These are phyloP conservation scores for Aureobasidium sp. DNA, from an alignment of 2,329 filamentous ascomycete species.

Conservation along the genomic window DNA sequence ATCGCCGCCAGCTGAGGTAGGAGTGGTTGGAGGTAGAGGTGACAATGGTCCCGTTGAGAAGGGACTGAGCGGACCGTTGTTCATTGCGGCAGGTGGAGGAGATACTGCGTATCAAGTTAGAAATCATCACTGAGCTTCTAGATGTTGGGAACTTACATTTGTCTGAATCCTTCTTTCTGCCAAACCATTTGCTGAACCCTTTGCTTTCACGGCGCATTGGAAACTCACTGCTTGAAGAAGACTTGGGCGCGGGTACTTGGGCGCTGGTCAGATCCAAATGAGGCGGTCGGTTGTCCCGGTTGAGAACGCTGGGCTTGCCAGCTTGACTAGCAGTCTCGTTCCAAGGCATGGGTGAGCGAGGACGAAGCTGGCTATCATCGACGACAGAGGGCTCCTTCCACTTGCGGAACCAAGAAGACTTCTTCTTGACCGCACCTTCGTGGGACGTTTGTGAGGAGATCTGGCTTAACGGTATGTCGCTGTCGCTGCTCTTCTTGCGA, in stretches of 20 bases:
- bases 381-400: slow-evolving; percentile 15
- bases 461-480: slow-evolving; percentile 20
- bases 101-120: slow-evolving; percentile 13
- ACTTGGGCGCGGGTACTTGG: slow-evolving; percentile 14
- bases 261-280: slow-evolving; percentile 19
- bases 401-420: slow-evolving; percentile 39
- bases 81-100: slow-evolving; percentile 10
- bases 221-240: slow-evolving; percentile 36
- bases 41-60: slow-evolving; percentile 17
- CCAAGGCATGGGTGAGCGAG: slow-evolving; percentile 7
- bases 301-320: slow-evolving; percentile 22
- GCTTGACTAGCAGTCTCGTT: slow-evolving; percentile 17
- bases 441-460: slow-evolving; percentile 19
- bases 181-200: slow-evolving; percentile 48
- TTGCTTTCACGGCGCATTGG: slow-evolving; percentile 33
- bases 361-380: background rate
- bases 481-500: slow-evolving; percentile 17
- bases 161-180: slow-evolving; percentile 34
- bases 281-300: slow-evolving; percentile 28
- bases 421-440: slow-evolving; percentile 32
- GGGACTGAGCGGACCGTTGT: background rate
- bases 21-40: slow-evolving; percentile 29
- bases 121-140: slow-evolving; percentile 30
- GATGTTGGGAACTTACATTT: slow-evolving; percentile 33
- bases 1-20: slow-evolving; percentile 21